Base-by-base conservation (phyloP, 2,329 filamentous ascomycete species). In the Parascedosporium putredinis region DNA sequence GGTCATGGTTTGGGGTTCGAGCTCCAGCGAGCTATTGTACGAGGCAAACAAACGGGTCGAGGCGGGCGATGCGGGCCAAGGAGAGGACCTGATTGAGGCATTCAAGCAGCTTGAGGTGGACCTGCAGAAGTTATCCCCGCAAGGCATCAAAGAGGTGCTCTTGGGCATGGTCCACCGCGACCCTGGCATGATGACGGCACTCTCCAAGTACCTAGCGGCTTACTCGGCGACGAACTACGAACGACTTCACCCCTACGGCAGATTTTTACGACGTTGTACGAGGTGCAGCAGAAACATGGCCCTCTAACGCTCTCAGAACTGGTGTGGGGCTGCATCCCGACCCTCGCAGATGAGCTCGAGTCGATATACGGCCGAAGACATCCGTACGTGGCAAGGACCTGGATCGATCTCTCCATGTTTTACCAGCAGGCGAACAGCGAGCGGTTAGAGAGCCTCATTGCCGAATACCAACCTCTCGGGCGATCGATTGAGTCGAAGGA, bases 261-360 rank as follows among this genome's bases (percentile, higher is more conserved):
- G 49, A 69, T 70, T 2, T 71, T 71, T 50, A 62, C 60, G 12
- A 67, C 66, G 36, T 51, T 71, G 22, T 71, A 71, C 54, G 67
- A 71, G 33, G 65, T 71, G 5, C 67, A 70, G 50, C 69, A 71
- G 51, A 71, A 70, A 38, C 68, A 71, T 51, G 69, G 69, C 2
- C 60, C 69, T 6, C 56, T 55, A 2, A 69, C 65, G 7, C 56
- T 71, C n/a, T 71, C 69, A 4, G 67, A 71, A 48, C 55, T 71
- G 10, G 57, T 71, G 2, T 69, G 67, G 67, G 62, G 59, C 34
- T 68, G 67, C 46, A 62, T 67, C 31, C 65, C 68, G 2, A 63
- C 64, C 2, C 64, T 71, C 51, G 67, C 68, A 2, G 68, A 71
- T 46, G 69, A 71, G 53, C 55, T 71, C 16, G 69, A 71, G 48